Evolutionary conservation across 257 asterid genomes (phyloP), one percentile per base, ranked within the genome.

Genomic region (Ligustrum vulgare): DNA sequence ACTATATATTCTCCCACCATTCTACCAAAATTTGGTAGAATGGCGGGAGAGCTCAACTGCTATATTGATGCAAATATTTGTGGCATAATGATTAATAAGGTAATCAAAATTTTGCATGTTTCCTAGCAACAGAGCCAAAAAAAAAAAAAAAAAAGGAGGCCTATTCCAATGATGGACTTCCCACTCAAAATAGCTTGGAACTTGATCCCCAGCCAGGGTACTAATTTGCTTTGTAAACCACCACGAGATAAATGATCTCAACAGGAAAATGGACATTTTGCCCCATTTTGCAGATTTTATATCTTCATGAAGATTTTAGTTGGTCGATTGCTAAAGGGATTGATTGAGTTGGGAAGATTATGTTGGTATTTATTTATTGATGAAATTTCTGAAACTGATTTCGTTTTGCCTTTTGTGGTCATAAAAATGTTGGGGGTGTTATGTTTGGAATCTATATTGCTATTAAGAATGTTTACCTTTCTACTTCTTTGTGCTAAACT

Each of bases 131-230:
- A 93, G 89, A 76, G 98, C 96, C 31, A 28, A 28, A 28, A 1
- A 28, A 28, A 28, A 28, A 28, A 28, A 28, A 28, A 28, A 28
- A 1, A 28, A 28, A 93, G 77, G 80, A 93, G 96, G 37, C 98
- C 98, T 39, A 91, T 70, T 72, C 94, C 98, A 8, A 93, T 86
- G 72, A 91, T 90, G 76, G 65, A 91, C 93, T 90, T 91, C 97
- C 94, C 91, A 85, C 12, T 79, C 78, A 69, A 88, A 90, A 82
- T 90, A 91, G 77, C 94, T 93, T 5, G 98, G 98, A 66, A 74
- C 81, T 85, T 82, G 98, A 83, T 93, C 91, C 83, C 97, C 98
- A 60, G 98, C 98, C 69, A 93, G 82, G 6, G 98, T 93, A 78
- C 98, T 90, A 71, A 91, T 89, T 93, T 93, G 97, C 97, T 91